These are phyloP conservation scores for Drechmeria coniospora DNA, from an alignment of 2,329 filamentous ascomycete genomes.

Conservation along the genomic window DNA sequence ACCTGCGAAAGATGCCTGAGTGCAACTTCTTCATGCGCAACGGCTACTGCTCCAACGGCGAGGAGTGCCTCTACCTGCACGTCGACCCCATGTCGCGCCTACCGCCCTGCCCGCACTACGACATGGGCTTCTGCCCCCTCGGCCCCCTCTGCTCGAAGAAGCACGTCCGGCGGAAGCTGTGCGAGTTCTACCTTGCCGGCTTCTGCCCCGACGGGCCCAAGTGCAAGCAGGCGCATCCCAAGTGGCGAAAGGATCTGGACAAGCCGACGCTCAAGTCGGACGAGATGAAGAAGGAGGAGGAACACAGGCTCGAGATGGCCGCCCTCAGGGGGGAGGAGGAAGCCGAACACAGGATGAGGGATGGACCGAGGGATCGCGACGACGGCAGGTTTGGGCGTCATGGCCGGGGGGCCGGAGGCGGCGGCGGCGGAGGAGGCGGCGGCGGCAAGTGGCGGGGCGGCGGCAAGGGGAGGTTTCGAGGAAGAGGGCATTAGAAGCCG, in stretches of 20 bases:
- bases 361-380: constrained; percentile 18
- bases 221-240: constrained; percentile 71
- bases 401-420: constrained; percentile 14
- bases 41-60: constrained; percentile 89
- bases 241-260: constrained; percentile 63
- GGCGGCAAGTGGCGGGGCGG: constrained; percentile 23
- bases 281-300: constrained; percentile 44
- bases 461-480: constrained; percentile 18
- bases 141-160: constrained; percentile 78
- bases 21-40: constrained; percentile 93
- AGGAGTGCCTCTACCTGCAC: constrained; percentile 89
- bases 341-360: constrained; percentile 16
- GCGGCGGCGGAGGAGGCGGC: constrained; percentile 21
- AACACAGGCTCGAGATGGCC: constrained; percentile 13
- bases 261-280: constrained; percentile 57
- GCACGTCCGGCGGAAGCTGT: constrained; percentile 70
- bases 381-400: constrained; percentile 18
- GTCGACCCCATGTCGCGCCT: constrained; percentile 69
- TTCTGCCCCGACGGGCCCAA: constrained; percentile 74
- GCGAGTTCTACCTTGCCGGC: constrained; percentile 75
- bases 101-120: constrained; percentile 78
- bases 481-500: constrained; percentile 14
- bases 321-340: constrained; percentile 18
- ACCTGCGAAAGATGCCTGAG: constrained; percentile 94
- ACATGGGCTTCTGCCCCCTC: constrained; percentile 84